Base-by-base conservation (phyloP, 2,329 filamentous ascomycete species). In the Fusarium tjaetaba region DNA sequence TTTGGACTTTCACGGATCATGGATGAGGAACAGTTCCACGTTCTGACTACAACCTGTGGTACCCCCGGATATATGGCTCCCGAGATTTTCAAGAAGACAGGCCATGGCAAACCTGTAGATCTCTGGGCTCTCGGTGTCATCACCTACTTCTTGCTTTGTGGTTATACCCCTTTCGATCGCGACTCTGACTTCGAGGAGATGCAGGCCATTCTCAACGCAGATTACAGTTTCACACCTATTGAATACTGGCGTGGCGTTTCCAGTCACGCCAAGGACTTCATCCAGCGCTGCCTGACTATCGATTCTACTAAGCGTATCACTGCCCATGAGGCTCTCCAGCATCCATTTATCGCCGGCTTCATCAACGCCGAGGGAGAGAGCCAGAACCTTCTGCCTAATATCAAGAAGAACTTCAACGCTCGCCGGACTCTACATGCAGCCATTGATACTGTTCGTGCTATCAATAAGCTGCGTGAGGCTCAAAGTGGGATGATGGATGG, bases 21-120 rank as follows among this genome's bases (percentile, higher is more conserved):
- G 96, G 96, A 99, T 80, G 96, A 98, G 84, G 95, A 98, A 83
- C 94, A 97, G 81, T 98, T 98, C 83, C 96, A 98, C 81, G 96
- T 98, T 36, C 86, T 99, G 71, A 99, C 96, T 16, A 99, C 96
- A 1, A 99, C 96, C 3, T 99, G 96, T 81, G 96, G 96, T 68
- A 99, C 96, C 3, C 96, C 96, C 7, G 96, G 96, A 55, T 99
- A 99, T 84, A 99, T 99, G 96, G 96, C 96, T 5, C 96, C 96
- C 28, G 96, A 99, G 82, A 99, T 99, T 79, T 99, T 99, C 86
- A 97, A 97, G 84, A 99, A 99, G 87, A 95, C 93, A 13, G 96
- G 96, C 32, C 96, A 99, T 82, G 96, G 96, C 72, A 99, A 98
- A 84, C 95, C 96, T 76, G 96, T 99, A 60, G 96, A 99, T 82